Evolutionary conservation across 768 basidiomycete species (phyloP).

Genomic region (Tulasnella sp.): DNA sequence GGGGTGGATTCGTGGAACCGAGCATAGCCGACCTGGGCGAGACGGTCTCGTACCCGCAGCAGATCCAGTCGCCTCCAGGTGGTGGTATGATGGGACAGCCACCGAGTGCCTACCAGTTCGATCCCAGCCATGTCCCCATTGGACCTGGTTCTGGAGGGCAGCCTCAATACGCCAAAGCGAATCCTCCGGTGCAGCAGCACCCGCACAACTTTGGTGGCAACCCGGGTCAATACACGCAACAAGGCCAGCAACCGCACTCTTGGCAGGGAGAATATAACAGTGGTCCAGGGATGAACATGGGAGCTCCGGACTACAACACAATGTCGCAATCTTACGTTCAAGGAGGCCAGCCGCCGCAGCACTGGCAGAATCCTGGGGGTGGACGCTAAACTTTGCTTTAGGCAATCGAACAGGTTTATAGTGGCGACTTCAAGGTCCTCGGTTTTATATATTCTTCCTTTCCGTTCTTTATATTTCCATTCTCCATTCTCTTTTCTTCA

Average conservation of each 20-base stretch:
- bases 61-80: background rate
- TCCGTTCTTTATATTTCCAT: background rate
- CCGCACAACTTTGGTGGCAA: background rate
- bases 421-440: background rate
- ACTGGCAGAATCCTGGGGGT: background rate
- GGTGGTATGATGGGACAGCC: background rate
- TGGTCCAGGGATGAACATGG: background rate
- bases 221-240: background rate
- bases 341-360: background rate
- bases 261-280: background rate
- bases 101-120: background rate
- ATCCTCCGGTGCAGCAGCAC: background rate
- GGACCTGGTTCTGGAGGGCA: background rate
- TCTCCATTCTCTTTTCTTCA: background rate
- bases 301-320: background rate
- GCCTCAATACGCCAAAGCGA: background rate
- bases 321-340: background rate
- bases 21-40: background rate
- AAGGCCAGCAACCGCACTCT: background rate
- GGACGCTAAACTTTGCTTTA: background rate
- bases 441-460: background rate
- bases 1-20: background rate
- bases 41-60: background rate
- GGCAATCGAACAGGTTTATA: background rate
- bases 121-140: background rate